Evolutionary conservation across 1,284 basidiomycete genomes (phyloP).

Genomic region (Rhodofomes roseus): DNA sequence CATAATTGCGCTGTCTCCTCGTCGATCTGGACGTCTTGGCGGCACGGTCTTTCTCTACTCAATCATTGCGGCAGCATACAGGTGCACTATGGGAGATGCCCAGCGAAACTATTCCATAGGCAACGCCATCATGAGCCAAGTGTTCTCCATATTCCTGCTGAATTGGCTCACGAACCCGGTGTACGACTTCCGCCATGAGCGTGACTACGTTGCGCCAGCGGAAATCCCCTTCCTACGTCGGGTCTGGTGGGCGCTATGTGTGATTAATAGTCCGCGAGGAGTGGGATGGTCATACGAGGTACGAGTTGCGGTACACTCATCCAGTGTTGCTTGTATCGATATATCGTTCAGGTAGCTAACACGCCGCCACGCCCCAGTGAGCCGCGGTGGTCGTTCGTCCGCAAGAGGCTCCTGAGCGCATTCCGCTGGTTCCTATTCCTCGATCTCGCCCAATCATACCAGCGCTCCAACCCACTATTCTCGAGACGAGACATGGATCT

Average conservation of each 20-base stretch:
- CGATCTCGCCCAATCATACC: constrained; percentile 12
- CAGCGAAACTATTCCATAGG: constrained; percentile 5
- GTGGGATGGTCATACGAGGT: constrained; percentile 9
- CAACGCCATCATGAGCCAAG: background rate
- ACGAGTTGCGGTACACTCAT: background rate
- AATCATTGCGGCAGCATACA: background rate
- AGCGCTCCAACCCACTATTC: constrained; percentile 12
- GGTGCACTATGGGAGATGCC: background rate
- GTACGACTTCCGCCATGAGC: constrained; percentile 4
- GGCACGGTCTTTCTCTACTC: background rate
- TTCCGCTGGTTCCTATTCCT: constrained; percentile 8
- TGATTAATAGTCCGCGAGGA: constrained; percentile 3
- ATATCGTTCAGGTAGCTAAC: background rate
- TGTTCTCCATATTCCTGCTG: constrained; percentile 1
- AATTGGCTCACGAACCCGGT: constrained; percentile 7
- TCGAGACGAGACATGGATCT: constrained; percentile 2
- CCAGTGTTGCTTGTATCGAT: background rate
- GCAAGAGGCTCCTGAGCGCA: background rate
- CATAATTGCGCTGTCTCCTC: background rate
- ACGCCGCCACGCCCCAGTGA: constrained; percentile 6
- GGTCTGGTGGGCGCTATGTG: constrained; percentile 5
- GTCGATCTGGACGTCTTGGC: background rate
- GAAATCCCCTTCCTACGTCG: background rate
- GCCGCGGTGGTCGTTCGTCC: background rate
- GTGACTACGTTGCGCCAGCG: background rate